Percentiles rank a stretch among this genome's conserved stretches.
These are phyloP conservation scores for Hawksworthiomyces lignivorus DNA, from an alignment of 2,329 filamentous ascomycete genomes.

Conservation along the genomic window DNA sequence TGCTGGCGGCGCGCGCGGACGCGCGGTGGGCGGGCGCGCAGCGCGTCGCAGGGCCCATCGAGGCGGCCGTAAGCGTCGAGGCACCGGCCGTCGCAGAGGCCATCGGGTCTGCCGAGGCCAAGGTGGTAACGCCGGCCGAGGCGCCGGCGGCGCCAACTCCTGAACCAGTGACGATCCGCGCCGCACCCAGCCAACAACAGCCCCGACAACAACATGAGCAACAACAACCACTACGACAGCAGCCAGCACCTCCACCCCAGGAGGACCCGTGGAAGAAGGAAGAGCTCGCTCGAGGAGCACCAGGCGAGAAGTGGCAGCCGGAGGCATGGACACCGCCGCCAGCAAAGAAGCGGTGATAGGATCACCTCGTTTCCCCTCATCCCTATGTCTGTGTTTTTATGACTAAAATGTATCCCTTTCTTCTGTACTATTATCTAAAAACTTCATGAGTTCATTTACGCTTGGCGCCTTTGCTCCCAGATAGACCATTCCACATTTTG, in stretches of 20 bases:
- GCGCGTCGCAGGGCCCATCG: conserved; percentile 16
- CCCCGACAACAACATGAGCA: conserved; percentile 6
- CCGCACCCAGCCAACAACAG: background rate
- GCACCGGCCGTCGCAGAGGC: no score
- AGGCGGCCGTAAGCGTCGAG: conserved; percentile 3
- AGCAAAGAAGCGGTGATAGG: conserved; percentile 23
- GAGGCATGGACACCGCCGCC: conserved; percentile 43
- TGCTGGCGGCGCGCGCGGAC: conserved; percentile 54
- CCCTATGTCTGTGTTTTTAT: background rate
- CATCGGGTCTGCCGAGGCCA: conserved; percentile 12
- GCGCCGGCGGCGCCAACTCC: background rate
- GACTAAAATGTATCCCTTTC: background rate
- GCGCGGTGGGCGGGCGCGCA: conserved; percentile 53
- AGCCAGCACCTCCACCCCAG: background rate
- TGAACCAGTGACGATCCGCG: background rate
- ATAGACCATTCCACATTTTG: no score
- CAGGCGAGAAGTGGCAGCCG: conserved; percentile 62
- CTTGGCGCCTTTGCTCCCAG: no score
- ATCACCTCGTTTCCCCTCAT: no score
- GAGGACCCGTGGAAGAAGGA: conserved; percentile 48
- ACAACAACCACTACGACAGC: conserved; percentile 1
- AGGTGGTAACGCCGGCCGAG: conserved; percentile 1
- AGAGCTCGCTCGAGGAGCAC: conserved; percentile 37
- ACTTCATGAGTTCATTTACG: background rate
- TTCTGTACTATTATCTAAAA: no score